Percentiles rank a stretch among this genome's conserved stretches.
These are phyloP conservation scores for Sclerotinia glacialis DNA, from an alignment of 2,329 filamentous ascomycete genomes.

Conservation along the genomic window DNA sequence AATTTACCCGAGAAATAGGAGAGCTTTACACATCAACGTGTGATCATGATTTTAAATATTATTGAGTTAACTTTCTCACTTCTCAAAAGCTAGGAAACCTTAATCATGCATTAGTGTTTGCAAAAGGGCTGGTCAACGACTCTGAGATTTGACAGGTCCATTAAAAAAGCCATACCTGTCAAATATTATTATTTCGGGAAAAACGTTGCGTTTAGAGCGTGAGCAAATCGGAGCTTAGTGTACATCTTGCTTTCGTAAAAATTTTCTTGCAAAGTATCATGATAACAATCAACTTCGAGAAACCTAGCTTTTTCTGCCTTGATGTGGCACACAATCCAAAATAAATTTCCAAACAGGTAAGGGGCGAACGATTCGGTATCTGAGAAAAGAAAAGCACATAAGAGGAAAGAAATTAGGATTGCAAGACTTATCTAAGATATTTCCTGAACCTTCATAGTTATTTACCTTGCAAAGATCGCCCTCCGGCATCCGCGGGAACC, in stretches of 20 bases:
- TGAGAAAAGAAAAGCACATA: neutral
- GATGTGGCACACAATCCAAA: no score
- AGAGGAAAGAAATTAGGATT: no score
- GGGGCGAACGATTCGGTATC: neutral
- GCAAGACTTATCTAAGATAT: no score
- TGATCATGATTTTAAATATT: neutral
- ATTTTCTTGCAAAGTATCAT: neutral
- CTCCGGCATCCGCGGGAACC: neutral
- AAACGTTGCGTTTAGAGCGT: no score
- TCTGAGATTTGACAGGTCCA: neutral
- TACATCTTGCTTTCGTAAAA: no score
- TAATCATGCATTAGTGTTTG: neutral
- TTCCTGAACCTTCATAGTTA: no score
- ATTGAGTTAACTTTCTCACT: neutral
- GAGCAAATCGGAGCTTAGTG: no score
- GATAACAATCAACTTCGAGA: neutral
- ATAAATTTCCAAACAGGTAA: neutral
- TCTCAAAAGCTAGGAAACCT: neutral
- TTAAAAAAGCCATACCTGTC: neutral
- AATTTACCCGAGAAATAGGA: neutral
- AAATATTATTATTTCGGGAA: no score
- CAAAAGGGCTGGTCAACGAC: neutral
- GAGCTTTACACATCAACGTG: neutral
- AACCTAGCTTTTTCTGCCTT: neutral
- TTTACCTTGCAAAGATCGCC: neutral